Evolutionary conservation across 257 asterid species (phyloP).

Genomic region (Osmanthus fragrans): DNA sequence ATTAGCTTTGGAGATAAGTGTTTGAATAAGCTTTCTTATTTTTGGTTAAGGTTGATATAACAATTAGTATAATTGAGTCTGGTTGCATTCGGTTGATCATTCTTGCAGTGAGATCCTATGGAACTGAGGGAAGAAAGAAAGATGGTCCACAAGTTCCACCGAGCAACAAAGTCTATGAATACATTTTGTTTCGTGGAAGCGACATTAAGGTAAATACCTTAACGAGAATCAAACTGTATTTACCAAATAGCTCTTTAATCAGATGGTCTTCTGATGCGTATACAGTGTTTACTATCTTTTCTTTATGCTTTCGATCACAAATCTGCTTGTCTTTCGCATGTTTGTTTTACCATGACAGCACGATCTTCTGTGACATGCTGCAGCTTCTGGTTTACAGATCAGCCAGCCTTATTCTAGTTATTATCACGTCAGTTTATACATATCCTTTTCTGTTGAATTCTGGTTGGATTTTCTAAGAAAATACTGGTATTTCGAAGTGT

Average conservation of each 20-base stretch:
- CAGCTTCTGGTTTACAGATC: background rate
- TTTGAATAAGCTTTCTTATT: background rate
- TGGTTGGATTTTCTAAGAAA: background rate
- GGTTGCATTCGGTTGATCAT: background rate
- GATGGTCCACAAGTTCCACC: conserved; percentile 76
- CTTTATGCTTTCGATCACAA: background rate
- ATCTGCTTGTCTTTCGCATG: background rate
- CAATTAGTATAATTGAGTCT: conserved; percentile 3
- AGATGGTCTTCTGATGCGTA: background rate
- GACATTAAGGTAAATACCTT: conserved; percentile 64
- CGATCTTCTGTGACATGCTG: background rate
- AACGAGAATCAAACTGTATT: background rate
- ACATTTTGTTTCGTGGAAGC: conserved; percentile 75
- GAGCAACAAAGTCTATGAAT: conserved; percentile 65
- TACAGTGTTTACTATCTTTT: background rate
- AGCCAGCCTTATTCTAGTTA: background rate
- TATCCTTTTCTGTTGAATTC: background rate
- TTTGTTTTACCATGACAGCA: background rate
- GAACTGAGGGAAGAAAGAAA: conserved; percentile 79
- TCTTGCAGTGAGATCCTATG: conserved; percentile 72
- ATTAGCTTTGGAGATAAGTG: no score
- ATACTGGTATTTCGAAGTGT: background rate
- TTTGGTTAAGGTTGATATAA: background rate
- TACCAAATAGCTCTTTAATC: background rate
- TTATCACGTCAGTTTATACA: background rate